A percentile compares a stretch with the other conserved stretches of the same genome.
Conservation (phyloP, 2,329 filamentous ascomycete species). For the Trichocomaceae sp. region DNA sequence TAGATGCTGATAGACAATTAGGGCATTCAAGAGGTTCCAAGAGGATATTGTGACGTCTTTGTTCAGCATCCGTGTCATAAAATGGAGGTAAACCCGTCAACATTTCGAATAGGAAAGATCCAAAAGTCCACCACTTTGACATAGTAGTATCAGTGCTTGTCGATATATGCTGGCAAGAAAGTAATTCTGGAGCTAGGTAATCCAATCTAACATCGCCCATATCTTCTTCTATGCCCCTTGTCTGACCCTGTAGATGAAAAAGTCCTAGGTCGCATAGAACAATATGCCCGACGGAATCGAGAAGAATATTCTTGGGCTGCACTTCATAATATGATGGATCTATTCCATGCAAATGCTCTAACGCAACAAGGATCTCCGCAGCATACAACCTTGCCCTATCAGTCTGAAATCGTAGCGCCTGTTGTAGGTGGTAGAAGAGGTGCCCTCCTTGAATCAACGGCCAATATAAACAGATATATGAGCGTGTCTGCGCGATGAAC, state of each 20-base stretch:
- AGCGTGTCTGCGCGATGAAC: not conserved
- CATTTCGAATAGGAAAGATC: slow-evolving; percentile 16
- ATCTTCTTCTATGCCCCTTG: not conserved
- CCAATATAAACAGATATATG: not conserved
- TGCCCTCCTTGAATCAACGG: slow-evolving; percentile 2
- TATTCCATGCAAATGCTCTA: slow-evolving; percentile 1
- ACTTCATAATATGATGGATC: slow-evolving; percentile 1
- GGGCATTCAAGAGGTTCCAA: slow-evolving; percentile 2
- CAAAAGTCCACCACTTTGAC: slow-evolving; percentile 17
- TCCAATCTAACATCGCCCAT: not conserved
- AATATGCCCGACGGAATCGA: slow-evolving; percentile 3
- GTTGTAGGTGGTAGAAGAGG: slow-evolving; percentile 6
- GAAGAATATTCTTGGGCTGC: slow-evolving; percentile 4
- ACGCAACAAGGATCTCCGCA: slow-evolving; percentile 5
- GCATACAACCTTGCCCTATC: slow-evolving; percentile 6
- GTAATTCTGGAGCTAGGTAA: slow-evolving; percentile 6
- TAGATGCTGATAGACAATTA: not conserved
- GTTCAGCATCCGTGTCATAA: slow-evolving; percentile 13
- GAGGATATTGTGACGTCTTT: slow-evolving; percentile 15
- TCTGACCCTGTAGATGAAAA: not conserved
- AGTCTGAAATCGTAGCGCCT: not conserved
- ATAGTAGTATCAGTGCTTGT: slow-evolving; percentile 2
- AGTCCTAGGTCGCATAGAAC: slow-evolving; percentile 4
- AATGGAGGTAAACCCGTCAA: slow-evolving; percentile 14
- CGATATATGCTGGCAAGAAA: slow-evolving; percentile 1